phyloP scores from a whole-genome alignment of 2,329 filamentous ascomycete genomes.

The Boeremia lycopersici region DNA sequence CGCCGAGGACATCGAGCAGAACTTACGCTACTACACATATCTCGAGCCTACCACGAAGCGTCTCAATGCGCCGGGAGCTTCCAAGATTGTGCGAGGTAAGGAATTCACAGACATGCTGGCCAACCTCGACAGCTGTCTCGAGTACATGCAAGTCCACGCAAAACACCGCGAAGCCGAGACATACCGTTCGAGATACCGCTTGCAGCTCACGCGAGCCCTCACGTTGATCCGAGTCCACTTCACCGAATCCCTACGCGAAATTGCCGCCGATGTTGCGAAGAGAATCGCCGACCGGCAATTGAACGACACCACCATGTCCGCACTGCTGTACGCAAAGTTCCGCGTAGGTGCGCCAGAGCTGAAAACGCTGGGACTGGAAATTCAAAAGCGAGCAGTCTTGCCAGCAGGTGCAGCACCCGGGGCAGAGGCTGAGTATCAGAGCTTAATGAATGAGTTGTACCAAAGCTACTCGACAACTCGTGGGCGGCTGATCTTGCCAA shows the following conservation, averaged over 20 bases:
- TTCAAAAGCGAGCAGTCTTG: conserved; percentile 68
- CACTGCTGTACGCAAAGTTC: conserved; percentile 74
- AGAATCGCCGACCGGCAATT: conserved; percentile 70
- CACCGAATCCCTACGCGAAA: conserved; percentile 66
- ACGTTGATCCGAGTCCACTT: conserved; percentile 72
- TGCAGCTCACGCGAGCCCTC: conserved; percentile 73
- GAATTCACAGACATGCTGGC: conserved; percentile 87
- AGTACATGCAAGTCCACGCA: conserved; percentile 87
- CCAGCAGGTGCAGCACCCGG: conserved; percentile 64
- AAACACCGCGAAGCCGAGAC: conserved; percentile 85
- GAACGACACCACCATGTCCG: conserved; percentile 74
- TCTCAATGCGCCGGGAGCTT: conserved; percentile 89
- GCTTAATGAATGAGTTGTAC: conserved; percentile 68
- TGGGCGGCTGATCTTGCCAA: conserved; percentile 63
- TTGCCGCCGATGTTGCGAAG: conserved; percentile 65
- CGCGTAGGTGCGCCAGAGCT: conserved; percentile 69
- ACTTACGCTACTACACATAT: conserved; percentile 93
- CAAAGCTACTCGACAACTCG: conserved; percentile 66
- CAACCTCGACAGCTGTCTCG: conserved; percentile 87
- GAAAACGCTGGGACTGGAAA: conserved; percentile 69
- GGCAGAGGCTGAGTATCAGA: conserved; percentile 68
- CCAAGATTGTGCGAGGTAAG: conserved; percentile 80
- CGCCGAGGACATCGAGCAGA: conserved; percentile 83
- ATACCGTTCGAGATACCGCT: conserved; percentile 85
- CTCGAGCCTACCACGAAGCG: conserved; percentile 88